Evolutionary conservation across 495 filamentous ascomycete genomes (phyloP).

Genomic region (Jackrogersella multiformis): DNA sequence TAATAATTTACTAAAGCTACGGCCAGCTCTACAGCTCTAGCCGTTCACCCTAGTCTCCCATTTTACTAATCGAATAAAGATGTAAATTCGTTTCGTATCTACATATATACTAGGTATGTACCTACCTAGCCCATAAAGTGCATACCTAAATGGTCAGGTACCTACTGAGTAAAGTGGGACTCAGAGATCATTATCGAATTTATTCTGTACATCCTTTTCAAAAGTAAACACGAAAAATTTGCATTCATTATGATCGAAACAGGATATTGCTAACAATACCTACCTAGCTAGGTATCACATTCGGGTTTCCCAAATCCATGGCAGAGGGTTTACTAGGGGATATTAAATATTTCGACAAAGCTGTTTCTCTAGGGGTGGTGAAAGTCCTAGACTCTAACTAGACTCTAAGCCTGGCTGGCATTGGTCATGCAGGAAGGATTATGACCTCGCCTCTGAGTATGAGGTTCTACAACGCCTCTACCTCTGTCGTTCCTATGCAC

Average conservation of each 20-base stretch:
- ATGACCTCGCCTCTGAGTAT: not conserved
- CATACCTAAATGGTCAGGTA: no score
- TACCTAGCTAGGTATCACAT: not conserved
- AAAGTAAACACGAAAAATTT: no score
- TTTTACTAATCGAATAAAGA: no score
- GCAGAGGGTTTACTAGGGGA: not conserved
- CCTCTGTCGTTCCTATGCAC: not conserved
- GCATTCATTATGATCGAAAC: not conserved
- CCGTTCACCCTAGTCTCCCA: no score
- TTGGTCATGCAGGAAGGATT: not conserved
- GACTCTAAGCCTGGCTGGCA: not conserved
- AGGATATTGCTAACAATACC: not conserved
- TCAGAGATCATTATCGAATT: no score
- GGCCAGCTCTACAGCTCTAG: no score
- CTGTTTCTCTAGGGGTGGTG: no score
- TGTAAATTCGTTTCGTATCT: no score
- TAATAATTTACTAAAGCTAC: not conserved
- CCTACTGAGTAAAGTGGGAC: not conserved
- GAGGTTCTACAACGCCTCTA: not conserved
- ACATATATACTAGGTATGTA: no score
- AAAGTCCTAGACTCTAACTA: no score
- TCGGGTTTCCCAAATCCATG: not conserved
- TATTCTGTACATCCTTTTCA: no score
- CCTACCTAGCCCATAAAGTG: no score
- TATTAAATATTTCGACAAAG: slow-evolving; percentile 4